Percentiles rank a stretch among this genome's conserved stretches.
Conservation (phyloP, 2,329 filamentous ascomycete species). For the Pseudogymnoascus sp. region DNA sequence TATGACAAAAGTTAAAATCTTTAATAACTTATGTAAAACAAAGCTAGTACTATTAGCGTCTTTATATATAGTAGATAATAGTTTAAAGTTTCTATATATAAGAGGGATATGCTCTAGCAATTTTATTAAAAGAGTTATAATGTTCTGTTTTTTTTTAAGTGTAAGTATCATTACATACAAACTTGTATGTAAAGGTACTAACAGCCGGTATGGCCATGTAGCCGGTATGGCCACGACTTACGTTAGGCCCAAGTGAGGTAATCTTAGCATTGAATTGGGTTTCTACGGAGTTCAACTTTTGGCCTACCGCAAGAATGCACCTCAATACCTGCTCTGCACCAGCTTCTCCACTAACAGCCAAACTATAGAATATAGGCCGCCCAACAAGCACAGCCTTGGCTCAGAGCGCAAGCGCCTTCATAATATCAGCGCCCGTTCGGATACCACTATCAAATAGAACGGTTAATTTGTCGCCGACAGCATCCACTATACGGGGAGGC, state of each 20-base stretch:
- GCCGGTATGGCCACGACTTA: too few species aligned
- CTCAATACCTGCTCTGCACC: slow-evolving; percentile 58
- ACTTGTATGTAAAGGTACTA: too few species aligned
- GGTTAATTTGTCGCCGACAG: slow-evolving; percentile 30
- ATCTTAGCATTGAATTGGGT: neutral
- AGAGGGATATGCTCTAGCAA: neutral
- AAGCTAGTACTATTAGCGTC: neutral
- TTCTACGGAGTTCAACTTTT: neutral
- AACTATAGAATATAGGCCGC: slow-evolving; percentile 53
- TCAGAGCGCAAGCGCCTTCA: slow-evolving; percentile 54
- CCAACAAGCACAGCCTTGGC: slow-evolving; percentile 59
- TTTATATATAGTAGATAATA: neutral
- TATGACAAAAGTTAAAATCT: neutral
- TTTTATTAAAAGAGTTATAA: neutral
- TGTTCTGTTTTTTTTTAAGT: too few species aligned
- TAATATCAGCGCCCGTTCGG: slow-evolving; percentile 36
- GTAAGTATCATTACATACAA: too few species aligned
- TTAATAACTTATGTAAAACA: neutral
- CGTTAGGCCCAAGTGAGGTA: too few species aligned
- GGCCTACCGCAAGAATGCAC: slow-evolving; percentile 45
- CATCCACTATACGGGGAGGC: slow-evolving; percentile 49
- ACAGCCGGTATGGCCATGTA: too few species aligned
- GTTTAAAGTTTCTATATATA: neutral
- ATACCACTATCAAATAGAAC: slow-evolving; percentile 58
- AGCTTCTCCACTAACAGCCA: slow-evolving; percentile 54